phyloP scores from a whole-genome alignment of 371 early-diverging fungal species.

The Mortierella polycephala region DNA sequence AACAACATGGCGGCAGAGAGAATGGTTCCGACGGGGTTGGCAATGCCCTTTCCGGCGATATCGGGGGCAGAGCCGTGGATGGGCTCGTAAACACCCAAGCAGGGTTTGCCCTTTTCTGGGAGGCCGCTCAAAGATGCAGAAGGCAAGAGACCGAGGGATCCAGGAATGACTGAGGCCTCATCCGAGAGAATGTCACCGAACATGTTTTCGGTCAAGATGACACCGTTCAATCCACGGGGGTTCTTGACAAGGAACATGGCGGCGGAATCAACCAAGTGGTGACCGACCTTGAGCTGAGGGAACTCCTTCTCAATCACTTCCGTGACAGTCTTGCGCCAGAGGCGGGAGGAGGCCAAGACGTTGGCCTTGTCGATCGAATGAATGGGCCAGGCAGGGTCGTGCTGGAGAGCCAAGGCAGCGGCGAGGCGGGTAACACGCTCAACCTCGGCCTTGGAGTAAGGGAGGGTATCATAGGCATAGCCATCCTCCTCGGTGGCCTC shows the following conservation, averaged over 20 bases:
- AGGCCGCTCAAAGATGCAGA: slow-evolving; percentile 90
- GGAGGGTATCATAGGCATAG: slow-evolving; percentile 89
- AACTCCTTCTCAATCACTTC: slow-evolving; percentile 88
- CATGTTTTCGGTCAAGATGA: slow-evolving; percentile 97
- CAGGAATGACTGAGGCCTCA: slow-evolving; percentile 95
- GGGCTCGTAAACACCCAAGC: slow-evolving; percentile 95
- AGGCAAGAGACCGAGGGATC: slow-evolving; percentile 93
- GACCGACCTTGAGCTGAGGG: slow-evolving; percentile 83
- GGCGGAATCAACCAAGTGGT: slow-evolving; percentile 95
- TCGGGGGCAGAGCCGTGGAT: slow-evolving; percentile 99
- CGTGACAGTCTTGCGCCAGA: slow-evolving; percentile 94
- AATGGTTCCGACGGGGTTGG: slow-evolving; percentile 98
- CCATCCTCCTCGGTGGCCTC: slow-evolving; percentile 82
- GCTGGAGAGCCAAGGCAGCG: slow-evolving; percentile 80
- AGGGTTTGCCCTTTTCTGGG: slow-evolving; percentile 75
- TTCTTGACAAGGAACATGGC: slow-evolving; percentile 96
- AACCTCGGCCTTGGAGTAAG: slow-evolving; percentile 90
- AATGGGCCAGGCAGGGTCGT: slow-evolving; percentile 84
- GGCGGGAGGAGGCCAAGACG: slow-evolving; percentile 95
- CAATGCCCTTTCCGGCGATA: slow-evolving; percentile 95
- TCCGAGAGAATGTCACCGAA: slow-evolving; percentile 98
- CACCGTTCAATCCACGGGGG: slow-evolving; percentile 91
- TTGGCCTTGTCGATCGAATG: slow-evolving; percentile 98
- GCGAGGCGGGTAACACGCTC: slow-evolving; percentile 95
- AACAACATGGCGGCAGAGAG: slow-evolving; percentile 94